Evolutionary conservation across 495 filamentous ascomycete species (phyloP).

Genomic region (Baudoinia panamericana): DNA sequence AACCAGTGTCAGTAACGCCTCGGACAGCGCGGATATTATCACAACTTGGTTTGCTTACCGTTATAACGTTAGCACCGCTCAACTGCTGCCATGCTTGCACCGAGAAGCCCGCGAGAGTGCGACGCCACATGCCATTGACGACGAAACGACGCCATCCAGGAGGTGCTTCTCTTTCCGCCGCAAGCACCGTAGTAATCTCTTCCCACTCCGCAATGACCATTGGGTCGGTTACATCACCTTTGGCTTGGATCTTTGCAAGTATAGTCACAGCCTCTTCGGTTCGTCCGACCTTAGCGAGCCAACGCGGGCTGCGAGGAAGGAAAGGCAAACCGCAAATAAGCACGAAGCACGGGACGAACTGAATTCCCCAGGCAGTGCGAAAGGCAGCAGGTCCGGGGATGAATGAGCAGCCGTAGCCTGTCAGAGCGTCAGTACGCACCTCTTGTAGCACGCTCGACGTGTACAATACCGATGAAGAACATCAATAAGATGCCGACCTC

Average conservation of each 20-base stretch:
- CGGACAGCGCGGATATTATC: too few species aligned
- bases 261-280: constrained; percentile 53
- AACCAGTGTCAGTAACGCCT: too few species aligned
- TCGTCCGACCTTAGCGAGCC: constrained; percentile 55
- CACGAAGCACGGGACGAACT: constrained; percentile 52
- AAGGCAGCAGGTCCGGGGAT: constrained; percentile 47
- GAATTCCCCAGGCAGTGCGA: constrained; percentile 59
- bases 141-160: constrained; percentile 47
- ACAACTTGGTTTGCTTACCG: background rate
- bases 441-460: too few species aligned
- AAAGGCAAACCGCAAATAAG: constrained; percentile 54
- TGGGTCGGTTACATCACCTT: constrained; percentile 50
- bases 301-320: constrained; percentile 54
- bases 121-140: constrained; percentile 54
- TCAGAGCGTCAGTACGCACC: too few species aligned
- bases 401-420: constrained; percentile 45
- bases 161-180: constrained; percentile 42
- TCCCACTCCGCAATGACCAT: constrained; percentile 60
- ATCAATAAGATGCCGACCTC: constrained; percentile 53
- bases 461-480: constrained; percentile 41
- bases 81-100: constrained; percentile 65
- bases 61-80: constrained; percentile 47
- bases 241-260: constrained; percentile 56
- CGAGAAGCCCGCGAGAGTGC: constrained; percentile 53
- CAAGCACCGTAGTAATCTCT: constrained; percentile 50